Percentiles rank a stretch among this genome's conserved stretches.
These are phyloP conservation scores for Alternaria sp. DNA, from an alignment of 2,329 filamentous ascomycete genomes.

Conservation along the genomic window DNA sequence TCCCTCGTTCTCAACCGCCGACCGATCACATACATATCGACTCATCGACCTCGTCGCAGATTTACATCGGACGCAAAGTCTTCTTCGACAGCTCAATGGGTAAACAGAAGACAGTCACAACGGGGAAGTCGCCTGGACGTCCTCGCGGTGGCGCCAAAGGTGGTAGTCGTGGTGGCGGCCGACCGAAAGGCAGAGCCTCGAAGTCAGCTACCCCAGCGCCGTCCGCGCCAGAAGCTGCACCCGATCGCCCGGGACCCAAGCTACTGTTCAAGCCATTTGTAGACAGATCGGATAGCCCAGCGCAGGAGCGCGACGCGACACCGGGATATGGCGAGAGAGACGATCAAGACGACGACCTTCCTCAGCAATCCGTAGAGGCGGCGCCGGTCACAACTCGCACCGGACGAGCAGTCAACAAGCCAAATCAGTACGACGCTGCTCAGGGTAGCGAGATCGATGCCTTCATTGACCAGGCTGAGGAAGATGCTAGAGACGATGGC, in stretches of 20 bases:
- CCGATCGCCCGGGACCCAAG: background rate
- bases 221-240: background rate
- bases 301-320: background rate
- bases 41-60: background rate
- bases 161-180: background rate
- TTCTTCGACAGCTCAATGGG: background rate
- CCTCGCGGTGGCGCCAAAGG: background rate
- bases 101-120: background rate
- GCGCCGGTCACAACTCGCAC: background rate
- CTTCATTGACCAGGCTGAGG: background rate
- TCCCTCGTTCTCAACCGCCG: background rate
- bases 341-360: background rate
- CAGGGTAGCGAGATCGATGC: constrained; percentile 4
- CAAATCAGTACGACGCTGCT: background rate
- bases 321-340: background rate
- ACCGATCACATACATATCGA: background rate
- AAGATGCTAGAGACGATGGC: background rate
- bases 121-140: background rate
- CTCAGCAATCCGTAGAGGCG: background rate
- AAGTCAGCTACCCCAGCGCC: background rate
- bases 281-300: background rate
- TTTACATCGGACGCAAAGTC: too few species aligned
- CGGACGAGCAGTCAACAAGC: constrained; percentile 1
- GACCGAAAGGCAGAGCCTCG: background rate
- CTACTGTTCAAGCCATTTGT: background rate